Base-by-base conservation (phyloP, 306 rosid genomes). In the Canavalia gladiata region DNA sequence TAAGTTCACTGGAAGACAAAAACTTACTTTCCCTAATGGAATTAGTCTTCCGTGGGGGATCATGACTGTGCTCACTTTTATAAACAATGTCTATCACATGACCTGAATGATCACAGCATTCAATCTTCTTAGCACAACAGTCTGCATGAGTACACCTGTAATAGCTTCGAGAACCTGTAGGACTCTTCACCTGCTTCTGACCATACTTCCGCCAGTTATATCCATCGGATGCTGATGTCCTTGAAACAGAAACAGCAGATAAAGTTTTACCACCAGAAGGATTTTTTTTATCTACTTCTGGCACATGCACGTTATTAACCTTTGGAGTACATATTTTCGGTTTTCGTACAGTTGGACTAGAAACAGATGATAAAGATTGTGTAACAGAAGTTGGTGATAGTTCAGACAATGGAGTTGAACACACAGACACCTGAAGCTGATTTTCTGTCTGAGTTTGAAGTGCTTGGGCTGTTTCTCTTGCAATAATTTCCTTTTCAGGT, bases 181-280 rank as follows among this genome's bases (percentile, higher is more conserved):
- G 94, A 87, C 97, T 91, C 92, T 95, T 95, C 60, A 95, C 99
- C 88, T 95, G 99, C 90, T 95, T 95, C 89, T 95, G 99, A 81
- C 99, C 99, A 85, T 95, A 95, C 86, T 95, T 95, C 79, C 99
- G 88, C 99, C 97, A 95, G 86, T 91, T 95, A 88, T 89, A 95
- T 80, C 99, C 99, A 82, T 95, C 99, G 39, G 95, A 89, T 80
- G 92, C 81, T 76, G 93, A 65, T n/a, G 89, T 57, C 88, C 89
- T 93, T 49, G 76, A 46, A 72, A 74, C 85, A 70, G 92, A 75
- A 82, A 89, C 85, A 76, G 91, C 73, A 58, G 89, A 78, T 52
- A 74, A 34, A 68, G 77, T 68, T 85, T 84, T 92, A 69, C 66
- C 69, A 56, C 82, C 85, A 71, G 87, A 88, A 73, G 83, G 86